phyloP scores from a whole-genome alignment of 139 green algal genomes.

The Pseudopediastrum boryanum region DNA sequence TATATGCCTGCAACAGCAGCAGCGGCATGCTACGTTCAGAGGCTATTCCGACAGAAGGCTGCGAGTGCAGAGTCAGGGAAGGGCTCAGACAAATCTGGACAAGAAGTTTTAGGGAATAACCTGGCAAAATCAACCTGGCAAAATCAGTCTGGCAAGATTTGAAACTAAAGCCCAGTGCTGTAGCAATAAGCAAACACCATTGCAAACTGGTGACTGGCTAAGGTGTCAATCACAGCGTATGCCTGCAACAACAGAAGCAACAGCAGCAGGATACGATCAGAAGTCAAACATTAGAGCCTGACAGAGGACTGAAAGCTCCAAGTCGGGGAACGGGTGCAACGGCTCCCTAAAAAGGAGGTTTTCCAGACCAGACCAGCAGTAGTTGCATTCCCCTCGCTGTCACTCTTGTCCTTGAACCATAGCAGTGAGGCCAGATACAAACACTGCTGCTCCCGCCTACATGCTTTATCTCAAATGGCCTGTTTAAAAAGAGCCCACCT shows the following conservation, averaged over 20 bases:
- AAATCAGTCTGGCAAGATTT: no score
- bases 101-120: no score
- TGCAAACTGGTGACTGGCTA: conserved; percentile 66
- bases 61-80: no score
- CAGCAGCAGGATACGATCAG: conserved; percentile 24
- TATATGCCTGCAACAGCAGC: conserved; percentile 12
- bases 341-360: no score
- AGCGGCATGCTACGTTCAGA: conserved; percentile 27
- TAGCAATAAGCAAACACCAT: conserved; percentile 65
- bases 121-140: no score
- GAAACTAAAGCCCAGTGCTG: conserved; percentile 56
- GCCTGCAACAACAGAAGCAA: conserved; percentile 6
- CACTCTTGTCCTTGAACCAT: conserved; percentile 42
- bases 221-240: conserved; percentile 23
- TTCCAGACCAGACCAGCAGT: not conserved
- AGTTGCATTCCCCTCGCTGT: not conserved
- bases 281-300: no score
- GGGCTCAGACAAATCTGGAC: no score
- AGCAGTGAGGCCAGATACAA: conserved; percentile 68
- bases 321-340: no score
- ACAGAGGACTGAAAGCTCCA: no score
- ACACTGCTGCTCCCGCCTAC: conserved; percentile 62
- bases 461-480: not conserved
- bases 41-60: no score
- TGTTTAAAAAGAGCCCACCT: not conserved